Conservation (phyloP, 768 basidiomycete genomes). For the Russula foetens region DNA sequence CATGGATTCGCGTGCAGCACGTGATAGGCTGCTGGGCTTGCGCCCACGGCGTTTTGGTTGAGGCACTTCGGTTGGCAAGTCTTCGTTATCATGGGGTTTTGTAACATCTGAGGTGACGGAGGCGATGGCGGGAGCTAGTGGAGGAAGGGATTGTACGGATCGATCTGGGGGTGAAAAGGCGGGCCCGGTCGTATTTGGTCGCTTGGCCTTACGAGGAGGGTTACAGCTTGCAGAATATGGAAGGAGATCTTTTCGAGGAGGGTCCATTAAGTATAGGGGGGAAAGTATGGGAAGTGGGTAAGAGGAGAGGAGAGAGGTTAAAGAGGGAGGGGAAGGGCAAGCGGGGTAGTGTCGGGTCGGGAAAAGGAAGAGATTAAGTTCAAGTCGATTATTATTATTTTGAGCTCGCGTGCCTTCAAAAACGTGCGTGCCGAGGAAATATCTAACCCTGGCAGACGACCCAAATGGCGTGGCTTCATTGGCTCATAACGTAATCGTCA, state of each 20-base stretch:
- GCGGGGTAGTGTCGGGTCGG: slow-evolving; percentile 2
- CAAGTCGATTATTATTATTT: neutral
- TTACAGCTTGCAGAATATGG: slow-evolving; percentile 34
- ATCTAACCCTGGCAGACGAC: slow-evolving; percentile 15
- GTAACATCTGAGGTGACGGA: slow-evolving; percentile 2
- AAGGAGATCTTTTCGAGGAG: slow-evolving; percentile 17
- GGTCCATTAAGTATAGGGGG: slow-evolving; percentile 1
- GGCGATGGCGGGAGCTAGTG: slow-evolving; percentile 19
- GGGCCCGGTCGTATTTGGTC: slow-evolving; percentile 14
- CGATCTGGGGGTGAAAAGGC: neutral
- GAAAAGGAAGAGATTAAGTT: neutral
- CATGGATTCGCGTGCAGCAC: slow-evolving; percentile 74
- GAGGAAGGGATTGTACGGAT: slow-evolving; percentile 4
- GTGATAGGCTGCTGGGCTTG: slow-evolving; percentile 64
- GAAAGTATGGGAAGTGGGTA: neutral
- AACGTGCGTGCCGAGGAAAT: neutral
- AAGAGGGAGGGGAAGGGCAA: neutral
- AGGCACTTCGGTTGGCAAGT: slow-evolving; percentile 25
- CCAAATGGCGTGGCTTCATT: slow-evolving; percentile 6
- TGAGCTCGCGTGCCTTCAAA: slow-evolving; percentile 20
- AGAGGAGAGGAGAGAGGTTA: neutral
- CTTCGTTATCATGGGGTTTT: slow-evolving; percentile 20
- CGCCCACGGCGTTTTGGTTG: slow-evolving; percentile 56
- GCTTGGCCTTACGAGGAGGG: slow-evolving; percentile 41
- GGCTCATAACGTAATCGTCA: too few relatives aligned